phyloP scores from a whole-genome alignment of 225 moss, liverwort and hornwort species.

The Pseudisothecium myosuroides region DNA sequence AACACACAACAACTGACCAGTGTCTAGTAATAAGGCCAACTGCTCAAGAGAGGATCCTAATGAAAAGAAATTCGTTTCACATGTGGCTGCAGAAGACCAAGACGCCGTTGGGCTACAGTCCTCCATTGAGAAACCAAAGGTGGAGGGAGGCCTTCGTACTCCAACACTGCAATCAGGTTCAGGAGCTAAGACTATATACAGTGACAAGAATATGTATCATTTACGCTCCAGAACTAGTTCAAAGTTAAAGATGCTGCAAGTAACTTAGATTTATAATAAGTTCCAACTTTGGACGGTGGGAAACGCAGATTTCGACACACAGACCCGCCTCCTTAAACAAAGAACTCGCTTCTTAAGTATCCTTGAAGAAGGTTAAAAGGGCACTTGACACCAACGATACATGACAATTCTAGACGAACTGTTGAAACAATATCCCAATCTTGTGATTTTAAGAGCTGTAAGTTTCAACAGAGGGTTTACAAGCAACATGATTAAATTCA shows the following conservation, averaged over 20 bases:
- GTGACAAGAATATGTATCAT: no score
- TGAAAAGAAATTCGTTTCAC: slow-evolving; percentile 20
- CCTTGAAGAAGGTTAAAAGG: not conserved
- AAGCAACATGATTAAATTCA: not conserved
- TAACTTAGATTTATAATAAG: no score
- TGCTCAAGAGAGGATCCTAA: not conserved
- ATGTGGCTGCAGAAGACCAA: slow-evolving; percentile 29
- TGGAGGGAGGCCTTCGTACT: slow-evolving; percentile 84
- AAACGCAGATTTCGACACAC: not conserved
- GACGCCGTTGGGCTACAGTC: slow-evolving; percentile 40
- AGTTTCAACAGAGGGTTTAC: not conserved
- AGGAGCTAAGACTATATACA: no score
- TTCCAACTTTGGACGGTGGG: no score
- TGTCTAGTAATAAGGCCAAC: not conserved
- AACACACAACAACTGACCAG: not conserved
- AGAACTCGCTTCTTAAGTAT: not conserved
- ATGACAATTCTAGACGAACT: not conserved
- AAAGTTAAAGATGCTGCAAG: no score
- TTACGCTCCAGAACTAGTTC: no score
- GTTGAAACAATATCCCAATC: not conserved
- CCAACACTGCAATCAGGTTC: slow-evolving; percentile 47
- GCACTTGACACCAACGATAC: not conserved
- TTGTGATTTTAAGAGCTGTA: not conserved
- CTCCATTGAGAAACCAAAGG: slow-evolving; percentile 37
- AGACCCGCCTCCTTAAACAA: not conserved